These are phyloP conservation scores for Dioscorea zingiberensis DNA, from an alignment of 106 monocot genomes.

Conservation along the genomic window DNA sequence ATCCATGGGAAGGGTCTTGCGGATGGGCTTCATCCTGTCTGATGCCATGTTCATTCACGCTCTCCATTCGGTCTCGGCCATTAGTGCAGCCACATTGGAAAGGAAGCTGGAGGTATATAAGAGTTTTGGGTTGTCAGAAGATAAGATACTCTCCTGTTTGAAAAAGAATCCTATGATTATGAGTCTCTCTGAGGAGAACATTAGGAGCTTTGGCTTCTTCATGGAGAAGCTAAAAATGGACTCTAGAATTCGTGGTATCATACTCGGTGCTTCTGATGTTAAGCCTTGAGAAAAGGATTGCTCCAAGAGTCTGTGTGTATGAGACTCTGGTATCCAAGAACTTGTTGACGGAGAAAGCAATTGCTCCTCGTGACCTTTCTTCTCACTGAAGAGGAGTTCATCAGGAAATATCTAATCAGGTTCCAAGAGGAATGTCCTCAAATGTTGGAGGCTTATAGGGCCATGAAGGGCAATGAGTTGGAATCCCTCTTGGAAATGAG, in stretches of 20 bases:
- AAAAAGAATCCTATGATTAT: background rate
- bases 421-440: conserved; percentile 21
- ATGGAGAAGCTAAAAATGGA: conserved; percentile 11
- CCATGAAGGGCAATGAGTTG: background rate
- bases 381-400: conserved; percentile 7
- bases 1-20: background rate
- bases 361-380: conserved; percentile 1
- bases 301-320: conserved; percentile 34
- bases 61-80: conserved; percentile 6
- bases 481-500: background rate
- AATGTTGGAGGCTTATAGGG: conserved; percentile 18
- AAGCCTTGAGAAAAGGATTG: conserved; percentile 40
- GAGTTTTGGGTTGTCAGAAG: conserved; percentile 31
- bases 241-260: background rate
- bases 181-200: conserved; percentile 10
- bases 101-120: conserved; percentile 21
- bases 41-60: conserved; percentile 15
- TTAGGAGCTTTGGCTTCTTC: conserved; percentile 22
- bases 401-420: conserved; percentile 19
- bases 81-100: conserved; percentile 5
- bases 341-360: background rate
- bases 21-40: conserved; percentile 17
- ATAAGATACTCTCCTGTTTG: conserved; percentile 15
- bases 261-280: conserved; percentile 7
- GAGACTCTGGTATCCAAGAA: conserved; percentile 7